Conservation (phyloP, 805 yeast species). For the Helenozyma rhizophorensis region DNA sequence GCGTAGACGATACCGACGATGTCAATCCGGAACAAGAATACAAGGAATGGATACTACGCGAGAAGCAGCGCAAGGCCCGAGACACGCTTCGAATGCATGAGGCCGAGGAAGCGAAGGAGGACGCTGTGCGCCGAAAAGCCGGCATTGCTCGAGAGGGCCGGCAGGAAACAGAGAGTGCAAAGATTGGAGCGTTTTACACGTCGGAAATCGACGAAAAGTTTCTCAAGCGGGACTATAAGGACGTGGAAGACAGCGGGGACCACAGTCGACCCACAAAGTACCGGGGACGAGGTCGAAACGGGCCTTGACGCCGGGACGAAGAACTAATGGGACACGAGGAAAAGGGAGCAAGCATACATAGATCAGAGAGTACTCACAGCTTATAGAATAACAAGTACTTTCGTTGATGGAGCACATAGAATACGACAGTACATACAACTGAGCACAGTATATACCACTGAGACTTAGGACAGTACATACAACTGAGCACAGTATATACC, state of each 20-base stretch:
- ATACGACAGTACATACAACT: no score
- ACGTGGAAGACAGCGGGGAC: constrained; percentile 24
- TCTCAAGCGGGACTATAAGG: constrained; percentile 25
- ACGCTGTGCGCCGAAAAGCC: constrained; percentile 17
- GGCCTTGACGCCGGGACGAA: no score
- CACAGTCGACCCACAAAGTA: constrained; percentile 26
- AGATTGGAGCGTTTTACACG: constrained; percentile 20
- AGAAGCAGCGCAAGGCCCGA: constrained; percentile 32
- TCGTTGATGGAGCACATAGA: no score
- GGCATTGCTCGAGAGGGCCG: not conserved
- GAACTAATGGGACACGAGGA: no score
- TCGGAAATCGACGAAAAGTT: constrained; percentile 20
- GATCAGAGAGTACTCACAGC: no score
- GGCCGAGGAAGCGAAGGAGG: constrained; percentile 30
- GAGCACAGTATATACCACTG: no score
- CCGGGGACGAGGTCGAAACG: no score
- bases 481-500: no score
- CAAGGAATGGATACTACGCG: constrained; percentile 38
- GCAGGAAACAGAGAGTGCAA: constrained; percentile 27
- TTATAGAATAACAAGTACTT: no score
- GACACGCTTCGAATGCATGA: constrained; percentile 29
- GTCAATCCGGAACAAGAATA: constrained; percentile 47
- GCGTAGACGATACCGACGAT: constrained; percentile 58
- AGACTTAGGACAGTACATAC: no score
- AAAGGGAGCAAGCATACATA: no score